Evolutionary conservation across 768 basidiomycete genomes (phyloP).

Genomic region (Harrya chromipes): DNA sequence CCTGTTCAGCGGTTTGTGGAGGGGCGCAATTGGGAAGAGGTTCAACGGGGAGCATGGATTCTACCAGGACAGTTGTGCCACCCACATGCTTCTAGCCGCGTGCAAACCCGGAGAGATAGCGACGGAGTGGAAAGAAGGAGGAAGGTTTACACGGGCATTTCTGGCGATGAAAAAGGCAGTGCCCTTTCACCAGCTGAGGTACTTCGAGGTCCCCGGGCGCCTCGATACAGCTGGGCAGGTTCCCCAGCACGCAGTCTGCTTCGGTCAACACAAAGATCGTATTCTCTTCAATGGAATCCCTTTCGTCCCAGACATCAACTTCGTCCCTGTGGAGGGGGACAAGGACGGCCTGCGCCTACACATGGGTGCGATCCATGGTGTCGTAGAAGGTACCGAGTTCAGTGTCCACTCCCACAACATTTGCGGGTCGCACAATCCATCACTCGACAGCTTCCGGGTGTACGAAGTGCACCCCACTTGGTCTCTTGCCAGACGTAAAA

Average conservation of each 20-base stretch:
- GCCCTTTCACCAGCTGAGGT: conserved; percentile 54
- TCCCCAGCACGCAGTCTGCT: conserved; percentile 47
- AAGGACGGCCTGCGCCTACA: conserved; percentile 46
- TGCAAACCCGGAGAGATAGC: conserved; percentile 55
- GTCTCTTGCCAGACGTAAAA: conserved; percentile 48
- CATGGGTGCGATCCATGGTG: conserved; percentile 59
- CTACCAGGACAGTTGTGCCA: conserved; percentile 37
- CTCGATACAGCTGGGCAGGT: conserved; percentile 36
- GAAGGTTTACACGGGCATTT: conserved; percentile 57
- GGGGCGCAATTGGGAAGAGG: conserved; percentile 37
- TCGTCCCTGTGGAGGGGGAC: conserved; percentile 43
- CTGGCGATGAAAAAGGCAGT: conserved; percentile 43
- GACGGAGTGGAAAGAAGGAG: conserved; percentile 59
- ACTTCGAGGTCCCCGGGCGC: conserved; percentile 43
- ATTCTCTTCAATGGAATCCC: conserved; percentile 55
- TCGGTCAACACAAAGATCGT: conserved; percentile 48
- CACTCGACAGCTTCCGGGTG: conserved; percentile 49
- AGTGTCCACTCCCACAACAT: conserved; percentile 61
- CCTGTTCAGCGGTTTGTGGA: conserved; percentile 55
- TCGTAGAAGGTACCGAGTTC: conserved; percentile 62
- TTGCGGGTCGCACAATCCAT: conserved; percentile 53
- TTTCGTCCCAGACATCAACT: conserved; percentile 48
- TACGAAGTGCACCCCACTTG: conserved; percentile 55
- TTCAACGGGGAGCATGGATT: conserved; percentile 41
- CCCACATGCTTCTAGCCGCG: conserved; percentile 57